Conservation (phyloP, 257 asterid species). For the Datura wrightii region DNA sequence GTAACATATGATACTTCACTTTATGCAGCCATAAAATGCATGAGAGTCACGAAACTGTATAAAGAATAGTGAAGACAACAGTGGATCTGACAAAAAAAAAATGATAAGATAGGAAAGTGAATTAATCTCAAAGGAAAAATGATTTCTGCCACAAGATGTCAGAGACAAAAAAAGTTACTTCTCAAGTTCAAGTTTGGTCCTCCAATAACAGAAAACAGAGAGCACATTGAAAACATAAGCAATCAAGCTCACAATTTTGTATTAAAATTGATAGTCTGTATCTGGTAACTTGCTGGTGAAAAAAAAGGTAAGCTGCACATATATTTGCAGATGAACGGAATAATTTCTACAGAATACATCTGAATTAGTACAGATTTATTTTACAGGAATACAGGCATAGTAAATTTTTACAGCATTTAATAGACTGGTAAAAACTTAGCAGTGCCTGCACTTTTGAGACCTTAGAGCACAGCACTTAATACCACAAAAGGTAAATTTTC, state of each 20-base stretch:
- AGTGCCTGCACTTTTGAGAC: constrained; percentile 1
- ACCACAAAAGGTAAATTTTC: constrained; percentile 22
- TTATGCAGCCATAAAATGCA: background rate
- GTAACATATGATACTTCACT: constrained; percentile 8
- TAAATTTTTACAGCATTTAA: background rate
- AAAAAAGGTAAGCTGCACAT: background rate
- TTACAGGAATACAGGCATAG: background rate
- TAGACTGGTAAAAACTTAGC: background rate
- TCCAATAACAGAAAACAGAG: background rate
- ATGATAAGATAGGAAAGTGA: constrained; percentile 2
- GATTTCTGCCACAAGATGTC: background rate
- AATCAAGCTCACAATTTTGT: background rate
- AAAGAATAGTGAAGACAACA: background rate
- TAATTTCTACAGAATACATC: constrained; percentile 6
- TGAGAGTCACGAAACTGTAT: background rate
- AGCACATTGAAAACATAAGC: background rate
- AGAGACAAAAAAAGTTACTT: background rate
- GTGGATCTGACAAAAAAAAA: constrained; percentile 18
- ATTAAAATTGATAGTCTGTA: background rate
- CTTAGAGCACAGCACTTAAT: background rate
- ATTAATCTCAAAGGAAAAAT: background rate
- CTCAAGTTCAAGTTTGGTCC: background rate
- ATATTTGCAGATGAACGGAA: constrained; percentile 1
- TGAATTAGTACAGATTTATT: constrained; percentile 1
- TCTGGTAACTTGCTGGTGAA: background rate